Evolutionary conservation across 2,329 filamentous ascomycete genomes (phyloP).

Genomic region (Lasiodiplodia sp.): DNA sequence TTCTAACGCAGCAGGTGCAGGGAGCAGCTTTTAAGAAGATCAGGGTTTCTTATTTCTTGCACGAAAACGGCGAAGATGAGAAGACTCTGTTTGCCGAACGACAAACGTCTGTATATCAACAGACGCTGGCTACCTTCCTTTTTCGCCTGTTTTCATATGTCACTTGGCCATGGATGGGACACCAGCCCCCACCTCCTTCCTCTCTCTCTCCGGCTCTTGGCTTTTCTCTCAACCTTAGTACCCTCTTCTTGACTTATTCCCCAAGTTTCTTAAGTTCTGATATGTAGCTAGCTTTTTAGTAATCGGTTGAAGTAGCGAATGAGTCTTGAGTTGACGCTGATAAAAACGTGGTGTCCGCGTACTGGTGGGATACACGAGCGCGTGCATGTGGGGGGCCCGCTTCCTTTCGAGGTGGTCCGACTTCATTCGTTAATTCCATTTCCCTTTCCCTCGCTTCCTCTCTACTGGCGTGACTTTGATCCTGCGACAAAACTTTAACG

Average conservation of each 20-base stretch:
- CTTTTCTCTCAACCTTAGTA: constrained; percentile 18
- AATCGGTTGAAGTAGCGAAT: constrained; percentile 30
- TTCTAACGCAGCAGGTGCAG: constrained; percentile 30
- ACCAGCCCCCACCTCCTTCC: not conserved
- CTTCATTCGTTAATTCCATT: not conserved
- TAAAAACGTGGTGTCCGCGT: not conserved
- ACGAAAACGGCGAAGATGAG: constrained; percentile 7
- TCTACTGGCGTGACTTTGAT: not conserved
- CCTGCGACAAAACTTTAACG: no score
- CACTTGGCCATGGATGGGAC: constrained; percentile 16
- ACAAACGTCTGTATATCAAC: constrained; percentile 2
- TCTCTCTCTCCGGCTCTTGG: constrained; percentile 17
- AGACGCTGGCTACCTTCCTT: constrained; percentile 21
- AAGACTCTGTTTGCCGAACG: constrained; percentile 22
- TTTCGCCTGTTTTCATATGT: constrained; percentile 28
- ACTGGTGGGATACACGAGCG: not conserved
- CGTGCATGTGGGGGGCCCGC: not conserved
- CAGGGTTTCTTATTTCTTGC: constrained; percentile 27
- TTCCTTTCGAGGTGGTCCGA: not conserved
- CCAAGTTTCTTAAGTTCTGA: constrained; percentile 30
- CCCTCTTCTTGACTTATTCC: constrained; percentile 30
- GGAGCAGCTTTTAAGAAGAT: constrained; percentile 26
- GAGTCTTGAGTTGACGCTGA: constrained; percentile 28
- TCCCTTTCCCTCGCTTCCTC: not conserved
- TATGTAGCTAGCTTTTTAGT: constrained; percentile 30